Conservation (phyloP, 2,329 filamentous ascomycete species). For the Xylariaceae sp. region DNA sequence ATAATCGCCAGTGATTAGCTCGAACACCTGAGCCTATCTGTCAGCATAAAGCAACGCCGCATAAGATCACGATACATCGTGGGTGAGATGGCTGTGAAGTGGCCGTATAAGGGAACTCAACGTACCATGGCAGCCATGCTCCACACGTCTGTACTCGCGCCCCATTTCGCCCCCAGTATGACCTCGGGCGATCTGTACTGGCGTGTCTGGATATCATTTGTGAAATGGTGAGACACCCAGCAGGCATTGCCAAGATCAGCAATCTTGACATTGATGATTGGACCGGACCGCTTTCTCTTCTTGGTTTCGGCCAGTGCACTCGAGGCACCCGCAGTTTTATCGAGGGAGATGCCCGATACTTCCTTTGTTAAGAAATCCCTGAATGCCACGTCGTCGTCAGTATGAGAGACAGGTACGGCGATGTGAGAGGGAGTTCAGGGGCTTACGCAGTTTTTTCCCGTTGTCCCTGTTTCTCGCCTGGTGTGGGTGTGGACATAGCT, state of each 20-base stretch:
- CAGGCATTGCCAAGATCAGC: slow-evolving; percentile 96
- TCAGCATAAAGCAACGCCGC: slow-evolving; percentile 6
- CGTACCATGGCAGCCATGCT: slow-evolving; percentile 98
- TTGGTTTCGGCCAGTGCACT: slow-evolving; percentile 56
- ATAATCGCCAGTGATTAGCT: slow-evolving; percentile 96
- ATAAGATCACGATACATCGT: background rate
- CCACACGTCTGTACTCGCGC: slow-evolving; percentile 98
- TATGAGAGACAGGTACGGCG: background rate
- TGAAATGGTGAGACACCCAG: slow-evolving; percentile 98
- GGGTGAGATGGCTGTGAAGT: background rate
- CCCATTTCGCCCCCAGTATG: slow-evolving; percentile 95
- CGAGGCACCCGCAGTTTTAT: slow-evolving; percentile 50
- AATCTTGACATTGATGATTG: slow-evolving; percentile 95
- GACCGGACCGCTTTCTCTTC: slow-evolving; percentile 51
- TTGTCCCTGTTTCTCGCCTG: slow-evolving; percentile 67
- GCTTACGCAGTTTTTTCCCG: slow-evolving; percentile 91
- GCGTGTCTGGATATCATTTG: slow-evolving; percentile 96
- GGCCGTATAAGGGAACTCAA: slow-evolving; percentile 5
- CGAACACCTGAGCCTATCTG: slow-evolving; percentile 64
- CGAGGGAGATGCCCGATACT: slow-evolving; percentile 89
- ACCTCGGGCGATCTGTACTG: slow-evolving; percentile 97
- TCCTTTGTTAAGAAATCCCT: slow-evolving; percentile 88
- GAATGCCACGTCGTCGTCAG: slow-evolving; percentile 12
- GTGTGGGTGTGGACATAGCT: slow-evolving; percentile 44
- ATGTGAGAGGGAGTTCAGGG: background rate